Conservation (phyloP, 495 filamentous ascomycete genomes). For the Talaromyces borbonicus region DNA sequence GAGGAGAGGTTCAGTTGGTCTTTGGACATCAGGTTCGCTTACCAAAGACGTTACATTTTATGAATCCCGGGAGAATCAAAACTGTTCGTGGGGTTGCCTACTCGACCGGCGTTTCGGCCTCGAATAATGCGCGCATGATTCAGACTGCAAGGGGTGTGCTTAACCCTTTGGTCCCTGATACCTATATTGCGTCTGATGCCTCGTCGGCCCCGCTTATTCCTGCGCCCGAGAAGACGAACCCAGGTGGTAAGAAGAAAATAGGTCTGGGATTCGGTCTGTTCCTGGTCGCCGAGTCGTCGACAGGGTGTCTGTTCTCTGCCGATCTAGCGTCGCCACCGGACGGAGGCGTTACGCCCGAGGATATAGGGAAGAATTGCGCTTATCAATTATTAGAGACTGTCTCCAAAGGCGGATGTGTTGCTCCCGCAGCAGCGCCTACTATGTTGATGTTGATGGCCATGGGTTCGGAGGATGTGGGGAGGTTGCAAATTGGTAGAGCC, state of each 20-base stretch:
- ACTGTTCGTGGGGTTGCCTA: constrained; percentile 88
- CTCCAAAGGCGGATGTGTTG: constrained; percentile 71
- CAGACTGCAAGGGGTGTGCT: constrained; percentile 77
- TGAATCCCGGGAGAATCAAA: constrained; percentile 82
- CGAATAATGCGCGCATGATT: constrained; percentile 94
- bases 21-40: constrained; percentile 88
- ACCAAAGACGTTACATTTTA: constrained; percentile 82
- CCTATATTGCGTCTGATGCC: constrained; percentile 74
- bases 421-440: constrained; percentile 53
- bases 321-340: constrained; percentile 73
- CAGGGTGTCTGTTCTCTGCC: constrained; percentile 74
- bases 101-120: constrained; percentile 75
- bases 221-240: constrained; percentile 48
- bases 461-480: constrained; percentile 69
- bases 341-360: constrained; percentile 78
- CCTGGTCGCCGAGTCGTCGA: constrained; percentile 83
- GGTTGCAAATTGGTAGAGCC: constrained; percentile 51
- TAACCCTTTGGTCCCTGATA: constrained; percentile 75
- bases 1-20: constrained; percentile 83
- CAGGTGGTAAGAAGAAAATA: constrained; percentile 53
- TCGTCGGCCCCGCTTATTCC: constrained; percentile 62
- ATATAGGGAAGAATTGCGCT: constrained; percentile 78
- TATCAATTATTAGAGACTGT: constrained; percentile 81
- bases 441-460: constrained; percentile 91
- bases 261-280: constrained; percentile 86